Base-by-base conservation (phyloP, 495 filamentous ascomycete species). In the Apodospora peruviana region DNA sequence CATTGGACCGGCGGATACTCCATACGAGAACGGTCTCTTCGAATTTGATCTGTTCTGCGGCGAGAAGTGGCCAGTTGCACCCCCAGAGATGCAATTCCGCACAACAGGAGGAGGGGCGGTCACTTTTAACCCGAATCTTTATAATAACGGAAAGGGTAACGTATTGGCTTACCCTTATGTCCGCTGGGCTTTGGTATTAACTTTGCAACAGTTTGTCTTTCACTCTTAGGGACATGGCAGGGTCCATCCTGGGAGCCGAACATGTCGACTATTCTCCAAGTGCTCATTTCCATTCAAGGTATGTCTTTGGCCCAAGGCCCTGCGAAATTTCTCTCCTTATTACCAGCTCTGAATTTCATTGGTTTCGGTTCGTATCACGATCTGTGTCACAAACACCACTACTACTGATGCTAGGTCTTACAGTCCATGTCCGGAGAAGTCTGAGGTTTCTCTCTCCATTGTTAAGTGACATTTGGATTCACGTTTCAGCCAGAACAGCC, bases 1-100 rank as follows among this genome's bases (percentile, higher is more conserved):
- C 21, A 58, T 78, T 8, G 82, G 81, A 0, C 77, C 80, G 3
- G 55, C 52, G 11, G 71, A 61, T 9, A 82, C 82, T 9, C 82
- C 82, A 12, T 84, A 85, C 68, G 76, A 81, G 52, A 61, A 76
- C 35, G 82, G 80, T 1, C 52, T 83, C 11, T 84, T 82, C 58
- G 81, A 81, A 59, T 83, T 85, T 46, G 79, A 84, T 53, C 47
- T 85, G 43, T 71, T 68, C 41, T 76, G 73, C 43, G 53, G 50
- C 11, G 7, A 38, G 0, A 49, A 74, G 14, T 85, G 79, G 40
- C 82, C 82, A 0, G 49, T 51, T 2, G 48, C 38, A 1, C 73
- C 81, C 12, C 82, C 82, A 0, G 51, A 64, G 42, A 67, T 81
- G 58, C 43, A 51, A 9, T 81, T 82, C 57, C 67, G 62, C 25